phyloP scores from a whole-genome alignment of 1,284 basidiomycete species.

The Heterobasidion parviporum region DNA sequence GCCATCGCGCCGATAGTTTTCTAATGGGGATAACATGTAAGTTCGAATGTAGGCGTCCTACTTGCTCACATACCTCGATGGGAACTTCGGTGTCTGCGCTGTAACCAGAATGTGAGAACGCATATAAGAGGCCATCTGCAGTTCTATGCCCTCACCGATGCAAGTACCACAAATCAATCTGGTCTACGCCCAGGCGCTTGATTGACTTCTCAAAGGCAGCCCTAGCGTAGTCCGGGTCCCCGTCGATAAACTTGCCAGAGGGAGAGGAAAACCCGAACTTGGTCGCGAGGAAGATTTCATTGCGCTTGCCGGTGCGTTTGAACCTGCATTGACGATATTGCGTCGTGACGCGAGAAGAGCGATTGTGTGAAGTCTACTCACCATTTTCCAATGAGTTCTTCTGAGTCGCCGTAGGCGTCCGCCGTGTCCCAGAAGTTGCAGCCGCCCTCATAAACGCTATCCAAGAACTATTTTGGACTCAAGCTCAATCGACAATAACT shows the following conservation, averaged over 20 bases:
- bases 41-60: not conserved
- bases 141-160: slow-evolving; percentile 21
- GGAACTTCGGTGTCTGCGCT: slow-evolving; percentile 35
- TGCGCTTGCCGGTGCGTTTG: slow-evolving; percentile 28
- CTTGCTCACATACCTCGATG: slow-evolving; percentile 29
- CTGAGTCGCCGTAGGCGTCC: slow-evolving; percentile 34
- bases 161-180: slow-evolving; percentile 39
- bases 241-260: slow-evolving; percentile 15
- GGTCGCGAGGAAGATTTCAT: slow-evolving; percentile 37
- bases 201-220: slow-evolving; percentile 28
- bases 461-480: slow-evolving; percentile 15
- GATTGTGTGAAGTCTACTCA: slow-evolving; percentile 7
- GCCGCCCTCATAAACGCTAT: slow-evolving; percentile 28
- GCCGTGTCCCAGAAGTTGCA: slow-evolving; percentile 37
- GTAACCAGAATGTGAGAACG: slow-evolving; percentile 6
- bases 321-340: slow-evolving; percentile 10
- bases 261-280: slow-evolving; percentile 36
- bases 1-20: slow-evolving; percentile 41
- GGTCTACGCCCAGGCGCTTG: slow-evolving; percentile 32
- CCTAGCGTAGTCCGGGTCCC: slow-evolving; percentile 26
- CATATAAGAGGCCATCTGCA: not conserved
- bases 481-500: not conserved
- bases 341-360: slow-evolving; percentile 18
- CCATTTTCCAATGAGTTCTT: slow-evolving; percentile 38
- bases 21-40: slow-evolving; percentile 11